Conservation (phyloP, 176 grass and related monocot genomes). For the Oryza nivara region DNA sequence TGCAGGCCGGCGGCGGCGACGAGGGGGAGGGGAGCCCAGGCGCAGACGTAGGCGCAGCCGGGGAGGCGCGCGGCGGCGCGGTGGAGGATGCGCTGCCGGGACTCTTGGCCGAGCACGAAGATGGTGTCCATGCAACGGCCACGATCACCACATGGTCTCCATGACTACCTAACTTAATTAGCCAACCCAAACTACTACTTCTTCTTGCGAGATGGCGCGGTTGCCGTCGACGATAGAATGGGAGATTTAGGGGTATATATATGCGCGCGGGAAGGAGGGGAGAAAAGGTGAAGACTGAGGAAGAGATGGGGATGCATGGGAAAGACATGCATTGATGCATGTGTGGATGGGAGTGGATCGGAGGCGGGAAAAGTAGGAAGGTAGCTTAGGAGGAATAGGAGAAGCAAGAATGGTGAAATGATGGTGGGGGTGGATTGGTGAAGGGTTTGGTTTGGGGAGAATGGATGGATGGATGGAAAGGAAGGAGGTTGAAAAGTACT, state of each 20-base stretch:
- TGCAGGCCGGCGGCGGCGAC: not conserved
- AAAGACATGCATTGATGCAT: not conserved
- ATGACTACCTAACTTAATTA: not conserved
- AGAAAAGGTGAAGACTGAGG: no score
- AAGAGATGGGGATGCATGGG: conserved; percentile 6
- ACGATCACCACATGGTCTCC: not conserved
- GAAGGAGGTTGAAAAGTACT: conserved; percentile 24
- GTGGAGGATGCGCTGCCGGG: conserved; percentile 48
- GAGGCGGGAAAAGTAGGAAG: conserved; percentile 38
- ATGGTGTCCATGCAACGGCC: conserved; percentile 34
- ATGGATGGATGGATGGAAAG: not conserved
- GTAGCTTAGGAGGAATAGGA: not conserved
- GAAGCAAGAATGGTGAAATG: not conserved
- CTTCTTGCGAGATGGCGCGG: not conserved
- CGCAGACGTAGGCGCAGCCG: conserved; percentile 56
- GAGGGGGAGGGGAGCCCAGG: conserved; percentile 33
- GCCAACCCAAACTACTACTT: not conserved
- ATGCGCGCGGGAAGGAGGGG: not conserved
- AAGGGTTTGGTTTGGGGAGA: conserved; percentile 27
- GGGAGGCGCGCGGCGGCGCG: conserved; percentile 49
- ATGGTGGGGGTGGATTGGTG: conserved; percentile 8
- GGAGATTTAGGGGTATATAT: not conserved
- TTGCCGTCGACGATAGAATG: not conserved
- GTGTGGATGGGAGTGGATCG: conserved; percentile 28
- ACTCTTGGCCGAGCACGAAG: conserved; percentile 50